Conservation (phyloP, 2,329 filamentous ascomycete species). For the Exophiala aquamarina region DNA sequence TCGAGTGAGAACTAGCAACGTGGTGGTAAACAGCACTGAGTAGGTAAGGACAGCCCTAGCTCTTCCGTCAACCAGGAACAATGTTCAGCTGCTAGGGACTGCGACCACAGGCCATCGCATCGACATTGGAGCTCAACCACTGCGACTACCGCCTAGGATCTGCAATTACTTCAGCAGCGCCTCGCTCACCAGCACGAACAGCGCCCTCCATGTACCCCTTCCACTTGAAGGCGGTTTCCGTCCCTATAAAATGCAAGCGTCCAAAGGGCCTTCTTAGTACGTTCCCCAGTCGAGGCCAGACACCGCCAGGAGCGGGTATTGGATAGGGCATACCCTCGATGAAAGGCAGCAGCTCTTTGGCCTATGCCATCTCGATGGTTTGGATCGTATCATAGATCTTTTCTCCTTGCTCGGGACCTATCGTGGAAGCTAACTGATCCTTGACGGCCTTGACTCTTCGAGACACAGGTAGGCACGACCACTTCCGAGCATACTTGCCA, state of each 20-base stretch:
- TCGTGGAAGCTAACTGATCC: slow-evolving; percentile 10
- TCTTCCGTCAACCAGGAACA: no score
- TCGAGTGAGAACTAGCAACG: no score
- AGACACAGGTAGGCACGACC: slow-evolving; percentile 11
- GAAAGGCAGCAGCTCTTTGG: slow-evolving; percentile 36
- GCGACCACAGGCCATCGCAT: no score
- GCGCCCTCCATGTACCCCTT: slow-evolving; percentile 62
- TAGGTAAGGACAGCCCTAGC: no score
- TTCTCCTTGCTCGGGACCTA: slow-evolving; percentile 6
- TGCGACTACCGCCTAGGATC: slow-evolving; percentile 35
- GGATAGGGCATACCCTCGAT: slow-evolving; percentile 37
- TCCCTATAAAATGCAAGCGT: slow-evolving; percentile 54
- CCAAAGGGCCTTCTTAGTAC: slow-evolving; percentile 36
- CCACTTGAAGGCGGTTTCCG: slow-evolving; percentile 55
- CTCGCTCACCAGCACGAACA: slow-evolving; percentile 50
- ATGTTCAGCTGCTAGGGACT: no score
- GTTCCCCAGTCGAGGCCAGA: slow-evolving; percentile 37
- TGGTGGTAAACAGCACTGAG: no score
- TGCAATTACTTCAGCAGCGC: slow-evolving; percentile 40
- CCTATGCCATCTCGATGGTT: slow-evolving; percentile 38
- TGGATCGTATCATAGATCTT: slow-evolving; percentile 8
- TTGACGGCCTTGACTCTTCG: slow-evolving; percentile 10
- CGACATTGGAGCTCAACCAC: no score
- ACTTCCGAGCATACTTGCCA: slow-evolving; percentile 8
- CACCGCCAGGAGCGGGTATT: slow-evolving; percentile 38